Evolutionary conservation across 164 flowering plant genomes (phyloP).

Genomic region (Nelumbo lutea): DNA sequence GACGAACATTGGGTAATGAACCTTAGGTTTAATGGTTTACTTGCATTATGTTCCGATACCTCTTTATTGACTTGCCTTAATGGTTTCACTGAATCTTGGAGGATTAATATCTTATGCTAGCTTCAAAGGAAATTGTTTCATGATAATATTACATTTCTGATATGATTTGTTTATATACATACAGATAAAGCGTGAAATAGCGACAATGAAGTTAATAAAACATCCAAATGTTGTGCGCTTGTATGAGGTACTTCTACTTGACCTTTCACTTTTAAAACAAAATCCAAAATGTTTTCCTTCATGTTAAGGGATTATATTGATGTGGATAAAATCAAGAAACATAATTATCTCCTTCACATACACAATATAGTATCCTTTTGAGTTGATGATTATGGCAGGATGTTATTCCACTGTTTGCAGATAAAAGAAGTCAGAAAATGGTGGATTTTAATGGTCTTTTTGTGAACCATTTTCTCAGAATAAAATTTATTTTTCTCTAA

Average conservation of each 20-base stretch:
- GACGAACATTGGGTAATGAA: neutral
- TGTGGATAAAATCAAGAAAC: neutral
- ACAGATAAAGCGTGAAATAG: slow-evolving; percentile 82
- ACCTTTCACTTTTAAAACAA: neutral
- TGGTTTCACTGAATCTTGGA: neutral
- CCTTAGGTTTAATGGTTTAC: neutral
- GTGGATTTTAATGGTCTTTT: no score
- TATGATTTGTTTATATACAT: slow-evolving; percentile 8
- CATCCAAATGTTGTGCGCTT: slow-evolving; percentile 90
- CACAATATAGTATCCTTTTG: no score
- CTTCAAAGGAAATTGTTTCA: neutral
- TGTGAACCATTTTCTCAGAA: no score
- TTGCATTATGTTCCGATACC: neutral
- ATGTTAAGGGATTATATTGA: neutral
- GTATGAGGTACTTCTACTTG: slow-evolving; percentile 54
- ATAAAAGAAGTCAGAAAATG: no score
- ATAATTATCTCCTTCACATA: no score
- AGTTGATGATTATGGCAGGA: no score
- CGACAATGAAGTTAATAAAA: slow-evolving; percentile 84
- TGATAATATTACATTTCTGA: neutral
- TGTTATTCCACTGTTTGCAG: no score
- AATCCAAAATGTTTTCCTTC: neutral
- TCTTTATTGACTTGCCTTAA: neutral
- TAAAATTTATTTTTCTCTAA: no score
- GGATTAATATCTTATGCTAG: neutral